Base-by-base conservation (phyloP, 176 grass and related monocot species). In the Bromus sterilis region DNA sequence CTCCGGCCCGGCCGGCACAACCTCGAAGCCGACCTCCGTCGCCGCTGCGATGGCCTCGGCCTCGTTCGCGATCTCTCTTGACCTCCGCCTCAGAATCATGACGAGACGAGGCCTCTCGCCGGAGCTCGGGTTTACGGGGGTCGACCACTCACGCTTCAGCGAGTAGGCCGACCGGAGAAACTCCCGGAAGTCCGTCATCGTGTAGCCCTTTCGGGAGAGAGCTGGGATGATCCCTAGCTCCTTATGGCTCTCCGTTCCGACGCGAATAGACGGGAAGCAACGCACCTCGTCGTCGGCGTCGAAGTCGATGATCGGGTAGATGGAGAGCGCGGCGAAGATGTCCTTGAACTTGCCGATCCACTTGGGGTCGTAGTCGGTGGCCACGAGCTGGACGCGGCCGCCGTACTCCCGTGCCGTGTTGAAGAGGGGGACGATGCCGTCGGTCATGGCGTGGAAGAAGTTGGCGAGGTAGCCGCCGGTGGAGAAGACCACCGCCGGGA, bases 361-460 rank as follows among this genome's bases (percentile, higher is more conserved):
- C 21, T 37, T 11, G 9, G 18, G 16, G 39, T 36, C 35, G 73
- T 85, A 74, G 56, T 89, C 66, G 1, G 81, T 60, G 21, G 49
- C 87, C 7, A 97, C 62, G 15, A 93, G 81, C 67, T 93, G 91
- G 14, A 93, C 88, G 9, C 8, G 66, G 16, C 88, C 78, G 4
- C 44, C 31, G 88, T 83, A 93, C 72, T 89, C 83, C 6, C 51
- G 77, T 0, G 86, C 39, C 0, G 88, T 93, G 29, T 81, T 66
- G 74, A 81, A 97, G 56, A 97, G 86, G 0, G 94, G 94, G 24
- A 97, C 41, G 59, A 97, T 32, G 29, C 93, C 71, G 71, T 97
- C 94, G 64, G 75, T 91, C 75, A 93, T 87, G 73, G 69, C 57
- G 39, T 93, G 94, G 86, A 92, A 97, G 69, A 77, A 87, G 86